Percentiles rank a stretch among this genome's conserved stretches.
These are phyloP conservation scores for Eucalyptus grandis DNA, from an alignment of 345 rosid species.

Conservation along the genomic window DNA sequence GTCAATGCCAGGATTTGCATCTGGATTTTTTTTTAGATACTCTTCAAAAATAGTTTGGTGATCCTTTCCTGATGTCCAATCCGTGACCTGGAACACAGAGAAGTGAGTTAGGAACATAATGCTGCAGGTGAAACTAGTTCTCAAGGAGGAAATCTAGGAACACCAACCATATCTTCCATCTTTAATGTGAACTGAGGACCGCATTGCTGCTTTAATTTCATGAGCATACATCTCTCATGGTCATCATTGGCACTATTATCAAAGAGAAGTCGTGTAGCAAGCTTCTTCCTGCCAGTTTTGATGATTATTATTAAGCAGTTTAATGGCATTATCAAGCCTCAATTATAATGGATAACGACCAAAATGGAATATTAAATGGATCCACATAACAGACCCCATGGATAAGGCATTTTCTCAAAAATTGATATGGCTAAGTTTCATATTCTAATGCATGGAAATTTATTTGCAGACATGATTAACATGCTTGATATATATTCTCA, in stretches of 20 bases:
- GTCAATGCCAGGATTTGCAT: constrained; percentile 62
- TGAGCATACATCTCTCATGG: too few relatives aligned
- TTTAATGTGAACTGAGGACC: too few relatives aligned
- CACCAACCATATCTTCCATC: too few relatives aligned
- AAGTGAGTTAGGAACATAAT: background rate
- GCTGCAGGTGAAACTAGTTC: background rate
- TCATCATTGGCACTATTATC: too few relatives aligned
- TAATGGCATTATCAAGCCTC: background rate
- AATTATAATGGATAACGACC: background rate
- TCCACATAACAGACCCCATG: background rate
- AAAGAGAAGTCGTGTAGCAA: too few relatives aligned
- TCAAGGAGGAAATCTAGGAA: background rate
- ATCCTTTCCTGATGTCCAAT: constrained; percentile 65
- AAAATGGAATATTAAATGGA: background rate
- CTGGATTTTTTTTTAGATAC: constrained; percentile 36
- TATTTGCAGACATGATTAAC: background rate
- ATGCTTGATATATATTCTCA: background rate
- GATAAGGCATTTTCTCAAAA: background rate
- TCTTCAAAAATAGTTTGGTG: constrained; percentile 62
- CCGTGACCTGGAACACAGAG: constrained; percentile 39
- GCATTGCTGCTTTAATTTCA: too few relatives aligned
- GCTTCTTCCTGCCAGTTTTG: background rate
- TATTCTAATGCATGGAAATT: background rate
- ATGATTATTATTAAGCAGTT: too few relatives aligned
- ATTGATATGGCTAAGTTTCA: background rate